Conservation (phyloP, 352 stramenopile genomes). For the Phytophthora parvispora region DNA sequence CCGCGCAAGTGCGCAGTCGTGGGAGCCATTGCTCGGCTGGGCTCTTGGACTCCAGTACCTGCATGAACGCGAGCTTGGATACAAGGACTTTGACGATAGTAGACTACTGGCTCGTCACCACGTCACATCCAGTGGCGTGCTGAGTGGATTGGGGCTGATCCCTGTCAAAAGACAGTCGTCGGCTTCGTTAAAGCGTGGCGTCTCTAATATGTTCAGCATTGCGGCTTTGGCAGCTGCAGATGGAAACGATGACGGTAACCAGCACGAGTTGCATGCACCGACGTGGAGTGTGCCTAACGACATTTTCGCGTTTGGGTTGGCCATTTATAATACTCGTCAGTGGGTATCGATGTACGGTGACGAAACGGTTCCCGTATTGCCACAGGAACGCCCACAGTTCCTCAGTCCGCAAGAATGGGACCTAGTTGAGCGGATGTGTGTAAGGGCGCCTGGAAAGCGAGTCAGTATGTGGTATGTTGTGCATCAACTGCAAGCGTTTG, state of each 20-base stretch:
- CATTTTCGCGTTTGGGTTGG: slow-evolving; percentile 32
- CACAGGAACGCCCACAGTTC: slow-evolving; percentile 17
- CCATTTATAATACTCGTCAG: slow-evolving; percentile 34
- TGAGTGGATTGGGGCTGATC: slow-evolving; percentile 31
- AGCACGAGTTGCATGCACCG: background rate
- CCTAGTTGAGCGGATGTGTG: slow-evolving; percentile 37
- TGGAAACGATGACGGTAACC: background rate
- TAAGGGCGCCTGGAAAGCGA: slow-evolving; percentile 3
- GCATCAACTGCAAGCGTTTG: slow-evolving; percentile 32
- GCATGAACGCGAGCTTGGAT: slow-evolving; percentile 38
- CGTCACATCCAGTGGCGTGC: slow-evolving; percentile 25
- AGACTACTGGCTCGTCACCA: slow-evolving; percentile 23
- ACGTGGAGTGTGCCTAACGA: slow-evolving; percentile 32
- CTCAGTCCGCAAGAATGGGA: slow-evolving; percentile 29
- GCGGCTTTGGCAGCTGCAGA: slow-evolving; percentile 1
- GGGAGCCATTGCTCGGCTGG: slow-evolving; percentile 33
- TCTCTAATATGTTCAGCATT: slow-evolving; percentile 28
- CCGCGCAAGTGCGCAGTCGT: slow-evolving; percentile 24
- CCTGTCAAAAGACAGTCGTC: slow-evolving; percentile 22
- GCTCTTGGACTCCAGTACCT: slow-evolving; percentile 40
- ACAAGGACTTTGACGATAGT: slow-evolving; percentile 31
- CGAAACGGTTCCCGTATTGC: slow-evolving; percentile 16
- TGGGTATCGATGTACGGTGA: slow-evolving; percentile 26
- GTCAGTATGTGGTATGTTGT: slow-evolving; percentile 42
- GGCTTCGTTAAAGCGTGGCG: slow-evolving; percentile 20